These are phyloP conservation scores for Schizosaccharomyces pombe DNA, from an alignment of 805 yeast species.

Conservation along the genomic window DNA sequence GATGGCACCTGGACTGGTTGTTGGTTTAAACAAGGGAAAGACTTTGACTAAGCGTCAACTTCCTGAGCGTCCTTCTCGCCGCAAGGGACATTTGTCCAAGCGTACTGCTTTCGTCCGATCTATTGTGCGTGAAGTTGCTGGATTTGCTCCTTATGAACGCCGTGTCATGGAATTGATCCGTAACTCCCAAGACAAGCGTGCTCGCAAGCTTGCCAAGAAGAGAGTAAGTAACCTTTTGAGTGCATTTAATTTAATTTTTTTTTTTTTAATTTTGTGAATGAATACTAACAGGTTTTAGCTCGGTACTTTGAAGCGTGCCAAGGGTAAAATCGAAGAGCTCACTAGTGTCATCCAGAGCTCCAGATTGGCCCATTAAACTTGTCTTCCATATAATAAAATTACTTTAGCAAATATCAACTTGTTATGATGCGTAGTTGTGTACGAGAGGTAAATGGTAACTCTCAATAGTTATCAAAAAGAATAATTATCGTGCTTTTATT, in stretches of 20 bases:
- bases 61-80: constrained; percentile 76
- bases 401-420: too few species aligned
- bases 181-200: constrained; percentile 99
- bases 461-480: too few species aligned
- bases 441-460: too few species aligned
- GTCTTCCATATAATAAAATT: too few species aligned
- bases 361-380: constrained; percentile 20
- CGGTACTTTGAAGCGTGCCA: constrained; percentile 98
- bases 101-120: constrained; percentile 90
- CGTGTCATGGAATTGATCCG: constrained; percentile 97
- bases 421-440: too few species aligned
- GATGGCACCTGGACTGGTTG: constrained; percentile 42
- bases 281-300: constrained; percentile 19
- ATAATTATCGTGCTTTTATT: too few species aligned
- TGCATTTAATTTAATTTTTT: background rate
- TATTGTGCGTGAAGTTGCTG: constrained; percentile 88
- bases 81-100: constrained; percentile 90
- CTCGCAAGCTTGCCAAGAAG: constrained; percentile 99
- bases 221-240: constrained; percentile 22
- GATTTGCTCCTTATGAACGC: constrained; percentile 98
- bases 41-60: constrained; percentile 67
- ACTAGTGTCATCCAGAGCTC: constrained; percentile 86
- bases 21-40: constrained; percentile 99
- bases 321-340: constrained; percentile 98
- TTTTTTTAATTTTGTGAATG: background rate